Percentiles rank a stretch among this genome's conserved stretches.
These are phyloP conservation scores for Meyerozyma elateridarum DNA, from an alignment of 1,139 yeast genomes.

Conservation along the genomic window DNA sequence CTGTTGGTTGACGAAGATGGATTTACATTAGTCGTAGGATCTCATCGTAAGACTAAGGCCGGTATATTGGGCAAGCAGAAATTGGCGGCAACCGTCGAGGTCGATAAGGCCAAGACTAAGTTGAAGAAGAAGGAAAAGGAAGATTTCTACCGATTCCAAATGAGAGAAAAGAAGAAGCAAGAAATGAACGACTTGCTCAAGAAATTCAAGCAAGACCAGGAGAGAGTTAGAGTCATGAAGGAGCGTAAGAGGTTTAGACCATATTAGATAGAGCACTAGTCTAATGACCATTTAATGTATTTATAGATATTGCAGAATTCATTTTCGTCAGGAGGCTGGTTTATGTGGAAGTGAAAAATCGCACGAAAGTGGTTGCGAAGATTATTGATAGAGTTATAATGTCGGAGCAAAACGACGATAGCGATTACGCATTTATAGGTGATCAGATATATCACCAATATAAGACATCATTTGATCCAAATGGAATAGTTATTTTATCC, in stretches of 20 bases:
- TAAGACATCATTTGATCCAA: conserved; percentile 10
- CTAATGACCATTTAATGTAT: no score
- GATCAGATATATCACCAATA: not conserved
- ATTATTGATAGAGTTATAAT: no score
- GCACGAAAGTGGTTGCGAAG: no score
- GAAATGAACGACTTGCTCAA: conserved; percentile 83
- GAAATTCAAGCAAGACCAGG: conserved; percentile 89
- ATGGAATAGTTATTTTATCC: conserved; percentile 53
- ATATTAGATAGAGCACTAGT: no score
- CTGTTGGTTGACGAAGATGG: conserved; percentile 87
- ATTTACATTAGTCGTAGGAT: conserved; percentile 83
- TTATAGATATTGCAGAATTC: no score
- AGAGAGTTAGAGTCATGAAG: conserved; percentile 69
- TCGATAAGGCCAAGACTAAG: conserved; percentile 45
- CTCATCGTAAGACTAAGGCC: conserved; percentile 74
- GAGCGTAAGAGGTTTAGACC: conserved; percentile 84
- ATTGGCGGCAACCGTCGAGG: conserved; percentile 38
- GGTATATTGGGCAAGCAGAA: conserved; percentile 58
- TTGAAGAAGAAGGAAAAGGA: conserved; percentile 75
- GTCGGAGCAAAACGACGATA: no score
- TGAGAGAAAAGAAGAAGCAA: conserved; percentile 86
- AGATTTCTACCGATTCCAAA: conserved; percentile 94
- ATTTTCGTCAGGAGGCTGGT: no score
- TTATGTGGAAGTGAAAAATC: no score
- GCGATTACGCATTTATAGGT: no score